These are phyloP conservation scores for Mariannaea elegans DNA, from an alignment of 2,329 filamentous ascomycete genomes.

Conservation along the genomic window DNA sequence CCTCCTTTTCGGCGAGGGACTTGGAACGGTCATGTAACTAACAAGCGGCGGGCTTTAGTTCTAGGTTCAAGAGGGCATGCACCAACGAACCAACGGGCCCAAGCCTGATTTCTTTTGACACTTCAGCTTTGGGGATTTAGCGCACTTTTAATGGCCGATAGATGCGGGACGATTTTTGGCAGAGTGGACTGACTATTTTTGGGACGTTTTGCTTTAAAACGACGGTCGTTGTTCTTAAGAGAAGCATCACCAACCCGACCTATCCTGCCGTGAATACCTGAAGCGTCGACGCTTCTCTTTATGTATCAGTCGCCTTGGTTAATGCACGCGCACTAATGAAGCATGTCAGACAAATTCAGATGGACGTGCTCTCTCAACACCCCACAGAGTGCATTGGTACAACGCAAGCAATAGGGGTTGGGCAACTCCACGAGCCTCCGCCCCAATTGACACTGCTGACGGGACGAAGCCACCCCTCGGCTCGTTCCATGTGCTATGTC, in stretches of 20 bases:
- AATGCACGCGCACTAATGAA: too few relatives aligned
- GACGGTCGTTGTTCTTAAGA: too few relatives aligned
- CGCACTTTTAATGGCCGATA: not conserved
- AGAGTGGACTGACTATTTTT: not conserved
- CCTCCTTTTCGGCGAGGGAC: not conserved
- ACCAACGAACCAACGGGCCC: too few relatives aligned
- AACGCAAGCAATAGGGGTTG: constrained; percentile 8
- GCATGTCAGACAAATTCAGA: not conserved
- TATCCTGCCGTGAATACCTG: too few relatives aligned
- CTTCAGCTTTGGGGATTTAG: not conserved
- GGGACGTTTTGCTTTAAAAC: too few relatives aligned
- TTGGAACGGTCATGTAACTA: too few relatives aligned
- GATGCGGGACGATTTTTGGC: not conserved
- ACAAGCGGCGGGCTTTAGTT: too few relatives aligned
- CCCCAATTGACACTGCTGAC: not conserved
- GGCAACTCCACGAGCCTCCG: not conserved
- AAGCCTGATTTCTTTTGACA: not conserved
- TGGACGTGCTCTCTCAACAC: not conserved
- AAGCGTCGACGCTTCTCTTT: too few relatives aligned
- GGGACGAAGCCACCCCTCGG: not conserved
- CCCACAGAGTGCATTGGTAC: not conserved
- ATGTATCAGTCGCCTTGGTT: too few relatives aligned
- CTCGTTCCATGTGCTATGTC: not conserved
- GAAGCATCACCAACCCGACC: too few relatives aligned
- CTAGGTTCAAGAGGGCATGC: too few relatives aligned